Evolutionary conservation across 1,139 yeast genomes (phyloP).

Genomic region (Geotrichum klebahnii): DNA sequence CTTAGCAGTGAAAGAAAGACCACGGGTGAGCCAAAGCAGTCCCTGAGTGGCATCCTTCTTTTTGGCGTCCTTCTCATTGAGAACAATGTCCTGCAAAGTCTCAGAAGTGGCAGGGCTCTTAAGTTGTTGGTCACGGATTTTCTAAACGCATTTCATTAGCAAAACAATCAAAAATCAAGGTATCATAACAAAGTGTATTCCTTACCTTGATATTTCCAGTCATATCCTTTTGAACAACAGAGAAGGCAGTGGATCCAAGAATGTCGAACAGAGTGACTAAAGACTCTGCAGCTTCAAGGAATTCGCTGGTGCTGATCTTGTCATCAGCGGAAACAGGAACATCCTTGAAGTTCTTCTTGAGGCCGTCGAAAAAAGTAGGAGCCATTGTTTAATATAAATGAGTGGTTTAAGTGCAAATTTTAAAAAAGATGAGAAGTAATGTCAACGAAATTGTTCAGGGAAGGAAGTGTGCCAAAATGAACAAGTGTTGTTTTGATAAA

Average conservation of each 20-base stretch:
- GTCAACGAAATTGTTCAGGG: too few relatives aligned
- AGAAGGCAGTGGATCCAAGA: constrained; percentile 78
- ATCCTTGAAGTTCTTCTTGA: constrained; percentile 69
- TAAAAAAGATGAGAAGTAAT: too few relatives aligned
- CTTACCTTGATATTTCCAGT: constrained; percentile 65
- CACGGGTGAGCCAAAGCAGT: constrained; percentile 75
- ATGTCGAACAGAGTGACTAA: constrained; percentile 78
- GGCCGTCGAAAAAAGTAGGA: constrained; percentile 67
- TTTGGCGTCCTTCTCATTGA: constrained; percentile 60
- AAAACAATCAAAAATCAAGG: neutral
- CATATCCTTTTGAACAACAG: constrained; percentile 84
- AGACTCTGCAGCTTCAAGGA: constrained; percentile 80
- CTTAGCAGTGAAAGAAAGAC: constrained; percentile 81
- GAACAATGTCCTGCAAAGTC: constrained; percentile 73
- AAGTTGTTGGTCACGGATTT: constrained; percentile 45
- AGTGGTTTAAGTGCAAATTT: neutral
- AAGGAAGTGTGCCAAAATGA: too few relatives aligned
- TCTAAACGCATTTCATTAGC: neutral
- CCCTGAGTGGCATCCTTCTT: constrained; percentile 87
- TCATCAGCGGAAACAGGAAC: constrained; percentile 53
- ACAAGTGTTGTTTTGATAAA: neutral
- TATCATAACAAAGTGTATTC: neutral
- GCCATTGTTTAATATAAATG: constrained; percentile 8
- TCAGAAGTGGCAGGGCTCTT: constrained; percentile 59
- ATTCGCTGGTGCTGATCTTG: constrained; percentile 67